Base-by-base conservation (phyloP, 2,329 filamentous ascomycete species). In the Furcasterigmium sp. region DNA sequence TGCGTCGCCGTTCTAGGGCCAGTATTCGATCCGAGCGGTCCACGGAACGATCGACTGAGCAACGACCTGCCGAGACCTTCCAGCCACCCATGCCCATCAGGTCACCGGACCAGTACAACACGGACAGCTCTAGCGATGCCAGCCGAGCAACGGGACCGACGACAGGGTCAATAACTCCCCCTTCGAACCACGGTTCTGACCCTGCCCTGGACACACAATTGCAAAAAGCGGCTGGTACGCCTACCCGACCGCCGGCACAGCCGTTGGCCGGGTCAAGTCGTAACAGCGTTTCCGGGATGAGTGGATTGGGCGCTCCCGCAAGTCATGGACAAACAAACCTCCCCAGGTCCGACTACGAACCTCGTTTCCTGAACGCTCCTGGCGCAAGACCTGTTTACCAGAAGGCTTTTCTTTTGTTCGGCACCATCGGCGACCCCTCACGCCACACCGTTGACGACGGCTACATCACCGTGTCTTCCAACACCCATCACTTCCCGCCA, bases 401-500 rank as follows among this genome's bases (percentile, higher is more conserved):
- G 70, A 96, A 95, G 61, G 78, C 94, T 8, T 73, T 96, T 17
- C 76, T 93, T 19, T 74, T 96, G 37, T 81, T 84, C 55, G 91
- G 91, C 40, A 82, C 86, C 39, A 84, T 95, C 52, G 89, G 86
- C 46, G 87, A 95, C 51, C 71, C 81, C 20, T 68, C 73, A 26
- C 74, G 81, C 41, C 78, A 80, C 58, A 71, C 80, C 41, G 65
- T 94, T 47, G 89, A 95, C 58, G 47, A 49, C 19, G 93, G 93
- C 51, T 85, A 70, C 23, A 57, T 97, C 40, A 89, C 83, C 3
- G 78, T 96, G 48, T 84, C 77, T 56, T 86, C 93, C 56, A 78
- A 90, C 53, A 87, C 95, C 62, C 89, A 95, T 61, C 81, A 71
- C 48, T 95, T 96, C 60, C 91, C 91, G 7, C 70, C 87, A 1